Evolutionary conservation across 2,329 filamentous ascomycete species (phyloP).

Genomic region (Ophiostoma pallidulum): DNA sequence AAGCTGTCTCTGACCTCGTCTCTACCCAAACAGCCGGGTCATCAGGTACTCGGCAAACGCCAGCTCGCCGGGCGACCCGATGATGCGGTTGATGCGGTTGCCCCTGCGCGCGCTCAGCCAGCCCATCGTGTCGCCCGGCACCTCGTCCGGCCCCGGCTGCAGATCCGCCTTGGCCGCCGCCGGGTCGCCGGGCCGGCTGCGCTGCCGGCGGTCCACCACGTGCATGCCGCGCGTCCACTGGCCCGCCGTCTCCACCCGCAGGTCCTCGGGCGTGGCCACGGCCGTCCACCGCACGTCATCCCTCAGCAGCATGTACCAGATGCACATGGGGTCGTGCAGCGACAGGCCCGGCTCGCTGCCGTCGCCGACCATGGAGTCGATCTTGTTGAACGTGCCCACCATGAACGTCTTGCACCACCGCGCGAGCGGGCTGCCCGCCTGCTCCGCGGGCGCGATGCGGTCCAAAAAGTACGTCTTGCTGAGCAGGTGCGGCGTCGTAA

Average conservation of each 20-base stretch:
- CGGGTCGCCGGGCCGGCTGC: conserved; percentile 40
- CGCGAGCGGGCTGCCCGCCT: conserved; percentile 60
- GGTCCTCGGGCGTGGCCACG: conserved; percentile 59
- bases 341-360: conserved; percentile 50
- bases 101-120: conserved; percentile 69
- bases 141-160: conserved; percentile 33
- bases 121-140: conserved; percentile 59
- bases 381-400: conserved; percentile 58
- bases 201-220: conserved; percentile 63
- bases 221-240: conserved; percentile 96
- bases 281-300: conserved; percentile 49
- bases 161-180: conserved; percentile 19
- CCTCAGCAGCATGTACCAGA: conserved; percentile 66
- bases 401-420: conserved; percentile 66
- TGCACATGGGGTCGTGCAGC: conserved; percentile 67
- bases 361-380: conserved; percentile 52
- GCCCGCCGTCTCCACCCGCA: conserved; percentile 78
- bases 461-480: conserved; percentile 49
- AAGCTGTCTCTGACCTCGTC: neutral
- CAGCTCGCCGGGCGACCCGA: conserved; percentile 57
- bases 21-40: conserved; percentile 51
- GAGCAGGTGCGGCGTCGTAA: conserved; percentile 63
- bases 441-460: conserved; percentile 44
- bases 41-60: conserved; percentile 58
- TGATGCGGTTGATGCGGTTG: conserved; percentile 70